Evolutionary conservation across 2,329 filamentous ascomycete species (phyloP).

Genomic region (Sphaceloma murrayae): DNA sequence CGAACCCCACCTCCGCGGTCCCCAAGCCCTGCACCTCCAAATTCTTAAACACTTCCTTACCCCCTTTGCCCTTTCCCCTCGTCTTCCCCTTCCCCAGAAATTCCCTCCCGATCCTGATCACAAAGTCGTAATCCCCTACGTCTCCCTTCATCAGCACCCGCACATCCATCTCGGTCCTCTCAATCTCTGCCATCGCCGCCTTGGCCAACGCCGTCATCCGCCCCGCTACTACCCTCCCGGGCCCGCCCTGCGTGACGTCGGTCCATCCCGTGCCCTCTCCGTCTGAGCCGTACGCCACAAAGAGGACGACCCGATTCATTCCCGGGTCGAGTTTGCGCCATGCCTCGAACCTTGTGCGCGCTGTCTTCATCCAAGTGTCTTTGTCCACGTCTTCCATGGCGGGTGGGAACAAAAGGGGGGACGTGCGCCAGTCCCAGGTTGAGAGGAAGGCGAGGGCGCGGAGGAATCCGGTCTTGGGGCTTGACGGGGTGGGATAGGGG

Average conservation of each 20-base stretch:
- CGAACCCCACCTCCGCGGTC: conserved; percentile 47
- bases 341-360: conserved; percentile 59
- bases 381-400: conserved; percentile 47
- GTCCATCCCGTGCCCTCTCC: conserved; percentile 72
- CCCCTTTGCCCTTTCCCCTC: conserved; percentile 31
- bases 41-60: conserved; percentile 66
- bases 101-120: conserved; percentile 60
- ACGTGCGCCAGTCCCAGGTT: conserved; percentile 82
- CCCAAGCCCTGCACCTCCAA: conserved; percentile 41
- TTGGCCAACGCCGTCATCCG: conserved; percentile 75
- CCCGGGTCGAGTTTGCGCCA: conserved; percentile 83
- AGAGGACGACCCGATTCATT: conserved; percentile 73
- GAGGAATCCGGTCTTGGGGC: conserved; percentile 68
- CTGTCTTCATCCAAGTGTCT: conserved; percentile 47
- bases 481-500: conserved; percentile 71
- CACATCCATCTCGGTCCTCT: conserved; percentile 33
- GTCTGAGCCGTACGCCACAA: conserved; percentile 73
- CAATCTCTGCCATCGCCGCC: conserved; percentile 56
- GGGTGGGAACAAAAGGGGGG: conserved; percentile 75
- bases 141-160: conserved; percentile 61
- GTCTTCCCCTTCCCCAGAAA: conserved; percentile 32
- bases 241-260: conserved; percentile 44
- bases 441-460: conserved; percentile 71
- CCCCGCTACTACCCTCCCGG: conserved; percentile 72
- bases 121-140: conserved; percentile 71